Evolutionary conservation across 208 protist species (phyloP).

Genomic region (Naegleria lovaniensis): DNA sequence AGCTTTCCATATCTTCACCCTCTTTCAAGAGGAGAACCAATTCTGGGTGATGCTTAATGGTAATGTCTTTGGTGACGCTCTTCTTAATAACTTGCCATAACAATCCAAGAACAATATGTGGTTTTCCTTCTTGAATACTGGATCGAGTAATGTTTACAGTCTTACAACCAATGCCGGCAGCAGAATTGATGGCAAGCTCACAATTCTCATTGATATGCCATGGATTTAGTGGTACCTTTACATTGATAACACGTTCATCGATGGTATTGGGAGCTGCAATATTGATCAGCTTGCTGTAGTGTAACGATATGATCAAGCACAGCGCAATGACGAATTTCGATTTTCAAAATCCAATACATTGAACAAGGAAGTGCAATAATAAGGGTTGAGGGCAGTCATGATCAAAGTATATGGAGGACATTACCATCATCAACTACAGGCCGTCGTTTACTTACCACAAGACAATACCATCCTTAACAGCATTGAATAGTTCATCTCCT

Average conservation of each 20-base stretch:
- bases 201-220: constrained; percentile 62
- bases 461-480: constrained; percentile 34
- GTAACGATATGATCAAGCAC: neutral
- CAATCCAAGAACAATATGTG: constrained; percentile 64
- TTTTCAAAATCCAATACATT: no score
- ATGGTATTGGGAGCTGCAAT: constrained; percentile 61
- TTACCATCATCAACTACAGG: no score
- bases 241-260: constrained; percentile 66
- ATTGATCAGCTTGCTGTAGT: constrained; percentile 67
- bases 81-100: constrained; percentile 76
- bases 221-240: constrained; percentile 43
- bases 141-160: constrained; percentile 67
- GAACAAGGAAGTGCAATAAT: no score
- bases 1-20: constrained; percentile 61
- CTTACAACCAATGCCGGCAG: constrained; percentile 67
- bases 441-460: constrained; percentile 22
- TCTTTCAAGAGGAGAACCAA: constrained; percentile 59
- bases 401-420: no score
- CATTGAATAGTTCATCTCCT: constrained; percentile 32
- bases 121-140: constrained; percentile 51
- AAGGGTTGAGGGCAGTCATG: no score
- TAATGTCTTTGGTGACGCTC: constrained; percentile 55
- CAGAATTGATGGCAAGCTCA: constrained; percentile 61
- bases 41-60: constrained; percentile 60
- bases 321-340: neutral